Evolutionary conservation across 1,284 basidiomycete species (phyloP).

Genomic region (Boletus mariae): DNA sequence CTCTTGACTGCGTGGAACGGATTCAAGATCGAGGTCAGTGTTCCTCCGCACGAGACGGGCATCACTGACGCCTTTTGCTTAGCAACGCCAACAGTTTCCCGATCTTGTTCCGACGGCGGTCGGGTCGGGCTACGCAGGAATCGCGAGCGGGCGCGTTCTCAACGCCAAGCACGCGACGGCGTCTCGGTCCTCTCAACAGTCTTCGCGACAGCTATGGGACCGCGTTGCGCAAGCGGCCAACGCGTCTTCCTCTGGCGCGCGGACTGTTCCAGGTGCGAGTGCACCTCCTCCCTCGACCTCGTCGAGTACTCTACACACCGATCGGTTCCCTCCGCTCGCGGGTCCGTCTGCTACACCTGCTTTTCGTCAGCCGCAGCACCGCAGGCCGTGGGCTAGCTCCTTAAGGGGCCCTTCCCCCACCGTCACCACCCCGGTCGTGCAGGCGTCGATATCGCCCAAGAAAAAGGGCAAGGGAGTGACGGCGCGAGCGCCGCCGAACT

Average conservation of each 20-base stretch:
- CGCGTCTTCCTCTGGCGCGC: slow-evolving; percentile 49
- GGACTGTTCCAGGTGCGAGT: slow-evolving; percentile 15
- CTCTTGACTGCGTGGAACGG: slow-evolving; percentile 78
- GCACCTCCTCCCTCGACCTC: slow-evolving; percentile 14
- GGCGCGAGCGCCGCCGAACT: slow-evolving; percentile 35
- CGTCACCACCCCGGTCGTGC: background rate
- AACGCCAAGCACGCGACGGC: slow-evolving; percentile 78
- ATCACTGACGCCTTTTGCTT: slow-evolving; percentile 4
- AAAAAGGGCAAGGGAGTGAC: slow-evolving; percentile 9
- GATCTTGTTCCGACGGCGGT: slow-evolving; percentile 63
- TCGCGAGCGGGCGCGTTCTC: slow-evolving; percentile 76
- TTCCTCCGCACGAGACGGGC: background rate
- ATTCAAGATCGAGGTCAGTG: slow-evolving; percentile 75
- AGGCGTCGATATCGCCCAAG: slow-evolving; percentile 9
- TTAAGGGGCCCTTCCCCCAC: slow-evolving; percentile 12
- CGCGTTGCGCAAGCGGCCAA: slow-evolving; percentile 84
- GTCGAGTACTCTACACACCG: slow-evolving; percentile 19
- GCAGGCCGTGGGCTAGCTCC: slow-evolving; percentile 53
- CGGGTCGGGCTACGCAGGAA: slow-evolving; percentile 70
- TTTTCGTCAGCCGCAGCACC: slow-evolving; percentile 39
- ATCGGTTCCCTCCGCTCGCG: slow-evolving; percentile 47
- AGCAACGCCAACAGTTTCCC: slow-evolving; percentile 85
- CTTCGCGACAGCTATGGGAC: slow-evolving; percentile 74
- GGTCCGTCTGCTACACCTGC: slow-evolving; percentile 20
- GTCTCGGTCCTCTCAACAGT: slow-evolving; percentile 51